A percentile compares a stretch with the other conserved stretches of the same genome.
phyloP scores from a whole-genome alignment of 1,284 basidiomycete genomes.

The Paramarasmius palmivorus region DNA sequence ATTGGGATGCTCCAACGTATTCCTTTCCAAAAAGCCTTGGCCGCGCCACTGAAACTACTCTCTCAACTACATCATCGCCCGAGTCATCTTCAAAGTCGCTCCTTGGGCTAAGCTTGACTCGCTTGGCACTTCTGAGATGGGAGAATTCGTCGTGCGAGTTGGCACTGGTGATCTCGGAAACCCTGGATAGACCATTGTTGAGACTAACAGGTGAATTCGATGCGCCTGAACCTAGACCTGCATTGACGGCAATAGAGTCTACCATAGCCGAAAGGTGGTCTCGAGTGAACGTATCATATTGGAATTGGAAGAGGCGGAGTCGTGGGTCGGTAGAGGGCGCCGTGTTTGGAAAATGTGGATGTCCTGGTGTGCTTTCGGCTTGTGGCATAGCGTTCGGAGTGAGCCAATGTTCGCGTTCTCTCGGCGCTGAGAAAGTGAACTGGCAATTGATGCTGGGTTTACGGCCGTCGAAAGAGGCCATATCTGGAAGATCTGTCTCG shows the following conservation, averaged over 20 bases:
- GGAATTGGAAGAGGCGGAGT: constrained; percentile 85
- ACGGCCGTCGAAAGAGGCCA: constrained; percentile 39
- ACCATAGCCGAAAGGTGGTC: constrained; percentile 91
- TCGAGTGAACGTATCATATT: constrained; percentile 92
- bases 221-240: constrained; percentile 55
- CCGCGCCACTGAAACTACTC: constrained; percentile 48
- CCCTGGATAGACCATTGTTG: constrained; percentile 41
- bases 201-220: constrained; percentile 46
- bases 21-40: constrained; percentile 50
- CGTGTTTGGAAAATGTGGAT: constrained; percentile 32
- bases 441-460: constrained; percentile 51
- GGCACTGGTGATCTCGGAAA: constrained; percentile 39
- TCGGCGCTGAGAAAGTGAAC: constrained; percentile 76
- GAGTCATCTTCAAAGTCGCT: constrained; percentile 48
- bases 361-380: constrained; percentile 58
- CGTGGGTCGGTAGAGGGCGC: constrained; percentile 66
- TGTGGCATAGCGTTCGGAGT: constrained; percentile 35
- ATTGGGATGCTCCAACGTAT: constrained; percentile 71
- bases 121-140: constrained; percentile 70
- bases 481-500: constrained; percentile 40
- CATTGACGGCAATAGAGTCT: constrained; percentile 83
- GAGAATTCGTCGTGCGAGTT: constrained; percentile 34
- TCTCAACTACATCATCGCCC: constrained; percentile 16
- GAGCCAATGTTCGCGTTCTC: constrained; percentile 26
- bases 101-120: constrained; percentile 66